A percentile compares a stretch with the other conserved stretches of the same genome.
Evolutionary conservation across 2,329 filamentous ascomycete genomes (phyloP).

Genomic region (Penicillium sp.): DNA sequence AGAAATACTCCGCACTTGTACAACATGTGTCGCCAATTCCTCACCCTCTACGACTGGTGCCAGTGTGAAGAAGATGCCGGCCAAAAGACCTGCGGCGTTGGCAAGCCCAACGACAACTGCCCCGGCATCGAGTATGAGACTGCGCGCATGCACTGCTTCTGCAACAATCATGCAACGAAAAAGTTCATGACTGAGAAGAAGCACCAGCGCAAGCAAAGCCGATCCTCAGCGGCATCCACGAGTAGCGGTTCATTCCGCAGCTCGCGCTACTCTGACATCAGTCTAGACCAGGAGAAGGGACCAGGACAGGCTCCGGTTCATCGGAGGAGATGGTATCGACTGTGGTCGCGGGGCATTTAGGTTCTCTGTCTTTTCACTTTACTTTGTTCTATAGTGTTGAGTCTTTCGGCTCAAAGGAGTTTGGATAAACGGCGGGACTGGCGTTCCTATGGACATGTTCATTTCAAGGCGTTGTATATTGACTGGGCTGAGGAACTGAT

Average conservation of each 20-base stretch:
- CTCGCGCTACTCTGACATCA: conserved; percentile 8
- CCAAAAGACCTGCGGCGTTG: conserved; percentile 34
- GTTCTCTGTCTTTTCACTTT: not conserved
- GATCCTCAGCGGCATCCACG: conserved; percentile 3
- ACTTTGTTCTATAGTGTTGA: not conserved
- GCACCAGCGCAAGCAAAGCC: conserved; percentile 28
- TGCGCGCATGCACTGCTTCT: conserved; percentile 47
- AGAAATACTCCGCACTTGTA: not conserved
- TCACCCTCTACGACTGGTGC: conserved; percentile 45
- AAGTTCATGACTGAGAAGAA: conserved; percentile 40
- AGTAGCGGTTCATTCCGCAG: conserved; percentile 1
- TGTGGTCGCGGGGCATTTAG: conserved; percentile 31
- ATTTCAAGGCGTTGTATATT: not conserved
- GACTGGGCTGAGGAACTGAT: not conserved
- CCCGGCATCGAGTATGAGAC: conserved; percentile 39
- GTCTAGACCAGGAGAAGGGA: conserved; percentile 30
- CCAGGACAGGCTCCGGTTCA: conserved; percentile 21
- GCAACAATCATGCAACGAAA: conserved; percentile 39
- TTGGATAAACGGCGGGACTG: not conserved
- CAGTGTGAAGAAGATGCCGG: conserved; percentile 44
- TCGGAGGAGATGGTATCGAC: conserved; percentile 38
- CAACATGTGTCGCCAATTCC: conserved; percentile 44
- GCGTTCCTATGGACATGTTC: not conserved
- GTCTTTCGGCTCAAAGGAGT: not conserved
- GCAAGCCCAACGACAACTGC: conserved; percentile 34